These are phyloP conservation scores for Pseudopyricularia cyperi DNA, from an alignment of 2,329 filamentous ascomycete genomes.

Conservation along the genomic window DNA sequence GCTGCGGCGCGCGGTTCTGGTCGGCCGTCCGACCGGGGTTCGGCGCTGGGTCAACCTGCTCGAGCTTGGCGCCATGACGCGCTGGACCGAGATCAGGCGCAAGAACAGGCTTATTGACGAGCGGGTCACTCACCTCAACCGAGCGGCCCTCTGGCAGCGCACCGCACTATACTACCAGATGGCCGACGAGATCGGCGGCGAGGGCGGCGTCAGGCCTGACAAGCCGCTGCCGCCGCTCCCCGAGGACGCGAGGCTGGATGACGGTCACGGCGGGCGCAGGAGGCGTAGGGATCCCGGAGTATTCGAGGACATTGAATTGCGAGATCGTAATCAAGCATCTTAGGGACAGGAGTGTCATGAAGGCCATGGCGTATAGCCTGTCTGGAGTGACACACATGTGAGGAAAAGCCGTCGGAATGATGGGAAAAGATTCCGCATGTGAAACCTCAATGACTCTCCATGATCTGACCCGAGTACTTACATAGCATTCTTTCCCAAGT, in stretches of 20 bases:
- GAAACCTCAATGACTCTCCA: no score
- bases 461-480: no score
- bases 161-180: background rate
- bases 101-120: slow-evolving; percentile 44
- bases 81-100: slow-evolving; percentile 60
- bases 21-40: slow-evolving; percentile 58
- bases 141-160: background rate
- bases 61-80: slow-evolving; percentile 52
- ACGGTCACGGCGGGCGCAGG: background rate
- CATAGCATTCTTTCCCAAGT: no score
- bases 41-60: slow-evolving; percentile 58
- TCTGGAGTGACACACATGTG: no score
- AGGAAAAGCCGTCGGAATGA: no score
- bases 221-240: background rate
- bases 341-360: no score
- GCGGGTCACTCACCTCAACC: slow-evolving; percentile 1
- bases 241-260: background rate
- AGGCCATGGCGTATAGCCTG: no score
- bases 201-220: background rate
- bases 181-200: background rate
- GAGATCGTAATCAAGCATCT: background rate
- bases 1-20: slow-evolving; percentile 42
- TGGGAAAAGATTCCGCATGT: no score
- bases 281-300: background rate
- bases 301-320: background rate